Evolutionary conservation across 495 filamentous ascomycete species (phyloP), one percentile per base, ranked within the genome.

Genomic region (Platismatia glauca): DNA sequence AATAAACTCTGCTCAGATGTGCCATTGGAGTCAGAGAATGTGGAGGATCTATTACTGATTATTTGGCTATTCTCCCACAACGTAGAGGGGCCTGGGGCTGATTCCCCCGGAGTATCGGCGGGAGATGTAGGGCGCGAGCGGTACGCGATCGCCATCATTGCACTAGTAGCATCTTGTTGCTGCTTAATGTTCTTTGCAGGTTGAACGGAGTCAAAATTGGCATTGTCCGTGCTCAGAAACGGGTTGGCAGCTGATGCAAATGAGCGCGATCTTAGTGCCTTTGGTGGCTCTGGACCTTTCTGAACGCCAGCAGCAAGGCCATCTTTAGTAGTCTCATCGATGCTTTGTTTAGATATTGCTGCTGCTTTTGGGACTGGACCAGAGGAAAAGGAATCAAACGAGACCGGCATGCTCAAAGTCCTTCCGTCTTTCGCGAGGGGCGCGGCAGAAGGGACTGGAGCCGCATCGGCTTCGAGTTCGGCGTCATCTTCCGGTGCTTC

Each of bases 131-230:
- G 80, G 35, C 79, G 83, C 12, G 86, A 86, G 12, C 81, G 81
- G 41, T 70, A 82, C 24, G 84, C 83, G 20, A 91, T 84, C 35
- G 81, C 84, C 60, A 84, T 84, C 79, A 90, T 89, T 12, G 78
- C 71, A 66, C 75, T 82, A 24, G 83, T 72, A 16, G 85, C 87
- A 71, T 81, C 78, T 61, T 78, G 77, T 64, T 81, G 77, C 59
- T 83, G 78, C 9, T 73, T 74, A 64, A 56, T 73, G 74, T 57
- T 60, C 72, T 37, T 67, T 67, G 39, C 75, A 77, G 61, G 81
- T 72, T 20, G 80, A 74, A 44, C 18, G 33, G 61, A 57, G 58
- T 89, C 84, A n/a, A 82, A 78, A 57, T 82, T 84, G 13, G 79
- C 80, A 64, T 80, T 77, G 65, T 89, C 84, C 16, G 81, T 80